Conservation (phyloP, 129 eudicot species). For the Lactuca saligna region DNA sequence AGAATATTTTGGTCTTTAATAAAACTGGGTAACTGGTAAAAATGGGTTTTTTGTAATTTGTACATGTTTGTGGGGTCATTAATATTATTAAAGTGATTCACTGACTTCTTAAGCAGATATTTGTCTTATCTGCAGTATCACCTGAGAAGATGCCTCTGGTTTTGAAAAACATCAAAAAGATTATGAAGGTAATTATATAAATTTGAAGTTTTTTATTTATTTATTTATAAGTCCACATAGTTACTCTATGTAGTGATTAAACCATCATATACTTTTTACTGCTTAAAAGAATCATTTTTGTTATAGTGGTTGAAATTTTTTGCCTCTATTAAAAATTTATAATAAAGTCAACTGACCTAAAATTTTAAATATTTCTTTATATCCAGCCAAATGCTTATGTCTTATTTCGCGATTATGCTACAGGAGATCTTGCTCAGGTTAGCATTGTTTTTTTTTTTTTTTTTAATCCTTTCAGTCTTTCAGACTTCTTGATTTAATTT, state of each 20-base stretch:
- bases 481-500: background rate
- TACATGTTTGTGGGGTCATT: constrained; percentile 4
- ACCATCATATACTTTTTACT: no score
- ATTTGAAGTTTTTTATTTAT: background rate
- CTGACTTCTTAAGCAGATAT: constrained; percentile 86
- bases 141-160: constrained; percentile 87
- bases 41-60: no score
- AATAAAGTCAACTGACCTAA: background rate
- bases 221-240: no score
- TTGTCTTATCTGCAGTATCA: constrained; percentile 96
- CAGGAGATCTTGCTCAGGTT: constrained; percentile 99
- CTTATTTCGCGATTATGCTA: constrained; percentile 93
- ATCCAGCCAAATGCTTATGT: constrained; percentile 82
- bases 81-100: constrained; percentile 15
- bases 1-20: no score
- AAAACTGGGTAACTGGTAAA: no score
- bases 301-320: background rate
- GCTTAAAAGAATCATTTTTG: background rate
- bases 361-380: constrained; percentile 11
- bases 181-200: constrained; percentile 64
- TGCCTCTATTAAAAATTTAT: background rate
- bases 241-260: no score
- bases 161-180: constrained; percentile 62
- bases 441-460: constrained; percentile 8
- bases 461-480: background rate